Conservation (phyloP, 768 basidiomycete genomes). For the Boletus edulis region DNA sequence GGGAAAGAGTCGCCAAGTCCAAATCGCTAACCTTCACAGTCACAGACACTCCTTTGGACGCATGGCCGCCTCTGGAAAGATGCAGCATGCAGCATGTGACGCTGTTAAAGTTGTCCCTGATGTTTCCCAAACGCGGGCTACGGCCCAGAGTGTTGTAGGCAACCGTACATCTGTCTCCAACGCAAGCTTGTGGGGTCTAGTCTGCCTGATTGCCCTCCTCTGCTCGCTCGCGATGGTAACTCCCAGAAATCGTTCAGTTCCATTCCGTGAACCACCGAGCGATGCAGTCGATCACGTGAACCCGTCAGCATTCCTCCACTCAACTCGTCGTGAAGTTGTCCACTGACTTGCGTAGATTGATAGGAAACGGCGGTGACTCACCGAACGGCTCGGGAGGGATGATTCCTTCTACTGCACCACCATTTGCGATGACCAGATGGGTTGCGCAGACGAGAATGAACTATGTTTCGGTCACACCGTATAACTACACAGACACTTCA, state of each 20-base stretch:
- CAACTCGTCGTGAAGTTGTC: not conserved
- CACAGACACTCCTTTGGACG: too few relatives aligned
- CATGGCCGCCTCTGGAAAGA: not conserved
- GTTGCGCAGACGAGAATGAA: constrained; percentile 73
- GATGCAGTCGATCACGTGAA: constrained; percentile 45
- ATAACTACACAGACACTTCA: constrained; percentile 56
- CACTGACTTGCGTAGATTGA: constrained; percentile 38
- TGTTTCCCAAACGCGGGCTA: too few relatives aligned
- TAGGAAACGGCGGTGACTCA: constrained; percentile 70
- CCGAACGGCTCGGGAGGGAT: constrained; percentile 74
- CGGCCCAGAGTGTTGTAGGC: too few relatives aligned
- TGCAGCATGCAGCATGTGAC: not conserved
- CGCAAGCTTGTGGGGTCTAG: constrained; percentile 9
- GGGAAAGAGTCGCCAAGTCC: too few relatives aligned
- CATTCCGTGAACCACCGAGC: constrained; percentile 31
- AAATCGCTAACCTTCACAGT: too few relatives aligned
- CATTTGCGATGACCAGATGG: constrained; percentile 87
- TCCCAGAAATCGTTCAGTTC: constrained; percentile 1
- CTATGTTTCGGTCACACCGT: constrained; percentile 71
- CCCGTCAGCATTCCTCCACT: constrained; percentile 32
- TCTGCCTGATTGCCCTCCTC: constrained; percentile 14
- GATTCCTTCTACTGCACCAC: constrained; percentile 75
- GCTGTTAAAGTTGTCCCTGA: too few relatives aligned
- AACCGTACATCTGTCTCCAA: not conserved
- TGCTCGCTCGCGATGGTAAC: constrained; percentile 13